Base-by-base conservation (phyloP, 768 basidiomycete species). In the Rubroboletus satanas region DNA sequence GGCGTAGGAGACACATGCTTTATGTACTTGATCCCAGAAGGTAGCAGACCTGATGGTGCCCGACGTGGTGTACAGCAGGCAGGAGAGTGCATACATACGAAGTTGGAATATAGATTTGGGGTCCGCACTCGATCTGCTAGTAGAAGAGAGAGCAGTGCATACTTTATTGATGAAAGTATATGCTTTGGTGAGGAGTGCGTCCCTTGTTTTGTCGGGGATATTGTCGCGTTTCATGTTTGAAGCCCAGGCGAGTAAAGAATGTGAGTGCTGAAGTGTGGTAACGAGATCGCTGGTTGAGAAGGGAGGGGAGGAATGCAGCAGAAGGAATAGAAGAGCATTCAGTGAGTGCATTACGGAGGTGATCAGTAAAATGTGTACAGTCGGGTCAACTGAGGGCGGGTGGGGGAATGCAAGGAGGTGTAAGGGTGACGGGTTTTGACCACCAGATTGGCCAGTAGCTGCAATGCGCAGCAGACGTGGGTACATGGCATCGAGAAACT, bases 21-120 rank as follows among this genome's bases (percentile, higher is more conserved):
- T 53, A 75, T 74, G 28, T 66, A 70, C 75, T 62, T 91, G 90
- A 45, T 86, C 83, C 89, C 89, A 90, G 65, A 90, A 86, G 0
- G 77, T 78, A 45, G 73, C 72, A 3, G 83, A 69, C 45, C 80
- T 76, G 28, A 78, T 58, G 61, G 36, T 79, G 74, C 31, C 80
- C 74, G 26, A 75, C 64, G 77, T 75, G 6, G 83, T 80, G 51
- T 74, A 72, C 10, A 85, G 53, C 61, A 79, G 57, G 76, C 71
- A 63, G 66, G 80, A 68, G 73, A 86, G 66, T 5, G 69, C 69
- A 66, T 78, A 68, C 67, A 75, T 52, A 43, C 79, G 72, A 26
- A 80, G 71, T 18, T 64, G 62, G 58, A 76, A 76, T 45, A 72
- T 67, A 59, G 28, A 70, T 46, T 49, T 45, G 29, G 31, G 29